Percentiles rank a stretch among this genome's conserved stretches.
phyloP scores from a whole-genome alignment of 495 filamentous ascomycete species.

The Hypoxylon crocopeplum region DNA sequence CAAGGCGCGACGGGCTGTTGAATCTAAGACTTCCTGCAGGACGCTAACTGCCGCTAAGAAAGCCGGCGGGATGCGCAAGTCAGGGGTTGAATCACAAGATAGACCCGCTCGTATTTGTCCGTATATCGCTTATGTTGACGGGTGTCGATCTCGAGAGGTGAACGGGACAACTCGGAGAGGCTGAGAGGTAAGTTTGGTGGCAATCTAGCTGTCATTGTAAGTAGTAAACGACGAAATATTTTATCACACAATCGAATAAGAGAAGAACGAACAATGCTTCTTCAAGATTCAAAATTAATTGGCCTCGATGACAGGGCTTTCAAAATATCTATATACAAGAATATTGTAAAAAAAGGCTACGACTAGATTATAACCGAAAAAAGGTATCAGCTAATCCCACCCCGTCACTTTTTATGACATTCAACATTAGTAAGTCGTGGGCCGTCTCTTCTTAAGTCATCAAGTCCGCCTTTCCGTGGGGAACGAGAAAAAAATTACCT shows the following conservation, averaged over 20 bases:
- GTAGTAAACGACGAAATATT: background rate
- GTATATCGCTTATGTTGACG: too few relatives aligned
- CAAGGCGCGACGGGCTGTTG: background rate
- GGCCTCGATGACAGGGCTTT: constrained; percentile 9
- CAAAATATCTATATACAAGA: constrained; percentile 31
- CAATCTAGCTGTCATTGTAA: background rate
- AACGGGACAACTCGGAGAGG: too few relatives aligned
- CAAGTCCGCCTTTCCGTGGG: background rate
- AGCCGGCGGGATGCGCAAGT: background rate
- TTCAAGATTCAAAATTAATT: constrained; percentile 18
- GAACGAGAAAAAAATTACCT: background rate
- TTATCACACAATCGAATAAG: too few relatives aligned
- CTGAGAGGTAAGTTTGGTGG: too few relatives aligned
- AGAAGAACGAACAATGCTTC: too few relatives aligned
- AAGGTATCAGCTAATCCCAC: constrained; percentile 12
- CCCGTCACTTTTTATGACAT: constrained; percentile 1
- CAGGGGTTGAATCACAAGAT: constrained; percentile 9
- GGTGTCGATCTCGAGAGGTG: too few relatives aligned
- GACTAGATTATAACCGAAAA: constrained; percentile 7
- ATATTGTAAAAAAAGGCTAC: constrained; percentile 6
- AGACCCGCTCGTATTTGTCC: constrained; percentile 4
- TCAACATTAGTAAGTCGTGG: constrained; percentile 13
- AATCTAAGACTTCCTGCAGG: constrained; percentile 7
- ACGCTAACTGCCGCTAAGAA: background rate
- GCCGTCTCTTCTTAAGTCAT: too few relatives aligned